Evolutionary conservation across 495 filamentous ascomycete genomes (phyloP), one percentile per base, ranked within the genome.

Genomic region (Penicillium turbatum): DNA sequence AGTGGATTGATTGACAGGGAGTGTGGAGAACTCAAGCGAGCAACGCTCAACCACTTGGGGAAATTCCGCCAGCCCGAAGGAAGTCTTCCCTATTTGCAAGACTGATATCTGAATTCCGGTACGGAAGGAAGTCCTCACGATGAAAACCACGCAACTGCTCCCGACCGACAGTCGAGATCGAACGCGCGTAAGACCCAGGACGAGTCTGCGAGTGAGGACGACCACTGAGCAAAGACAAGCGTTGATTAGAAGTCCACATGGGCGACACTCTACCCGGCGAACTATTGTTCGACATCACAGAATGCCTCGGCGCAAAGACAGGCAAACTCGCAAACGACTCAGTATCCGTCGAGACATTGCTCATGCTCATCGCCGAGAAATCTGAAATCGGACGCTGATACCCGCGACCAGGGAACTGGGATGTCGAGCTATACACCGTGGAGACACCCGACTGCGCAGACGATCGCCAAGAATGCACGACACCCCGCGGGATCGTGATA

Each of bases 21-120:
- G 37, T 17, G 41, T 29, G 27, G n/a, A 13, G 3, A 42, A 42
- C 21, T 24, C 21, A 40, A 0, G 16, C 3, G 12, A 4, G n/a
- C 6, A 5, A 31, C 2, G 5, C 13, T 44, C 16, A 48, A 17
- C 45, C 45, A 49, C 37, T 34, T 12, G 38, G 49, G 43, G 6
- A 7, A 15, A 41, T 17, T 1, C 49, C 49, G 8, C 59, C 66
- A 43, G 71, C 68, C 30, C 66, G 59, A 5, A 72, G 38, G 51
- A 73, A 73, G 29, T 73, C 72, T 3, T 75, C 71, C 40, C 69
- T 55, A 67, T 71, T 70, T 51, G 71, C 70, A n/a, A 57, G 53
- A 54, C 69, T 75, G 30, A 75, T 60, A 57, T 75, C 72, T 37
- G 72, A 71, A 48, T 72, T 72, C 31, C 71, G 71, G 48, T 73